Evolutionary conservation across 2,329 filamentous ascomycete genomes (phyloP).

Genomic region (Verticillium isaacii): DNA sequence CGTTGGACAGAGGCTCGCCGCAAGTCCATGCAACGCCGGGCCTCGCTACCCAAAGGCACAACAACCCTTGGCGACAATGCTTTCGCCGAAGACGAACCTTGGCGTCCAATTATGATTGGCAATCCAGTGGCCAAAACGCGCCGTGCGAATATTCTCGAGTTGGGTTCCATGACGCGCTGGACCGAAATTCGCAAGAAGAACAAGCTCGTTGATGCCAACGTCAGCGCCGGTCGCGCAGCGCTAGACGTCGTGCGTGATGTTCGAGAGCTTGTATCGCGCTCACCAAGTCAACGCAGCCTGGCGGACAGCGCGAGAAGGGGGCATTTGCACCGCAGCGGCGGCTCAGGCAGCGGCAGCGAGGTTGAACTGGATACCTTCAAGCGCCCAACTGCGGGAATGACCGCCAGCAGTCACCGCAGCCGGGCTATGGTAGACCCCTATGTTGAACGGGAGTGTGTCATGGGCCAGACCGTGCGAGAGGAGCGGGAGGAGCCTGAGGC

Average conservation of each 20-base stretch:
- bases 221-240: constrained; percentile 27
- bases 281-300: constrained; percentile 6
- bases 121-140: constrained; percentile 65
- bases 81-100: constrained; percentile 50
- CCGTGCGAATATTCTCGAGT: constrained; percentile 66
- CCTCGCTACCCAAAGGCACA: constrained; percentile 26
- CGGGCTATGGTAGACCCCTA: constrained; percentile 15
- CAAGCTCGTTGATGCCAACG: constrained; percentile 44
- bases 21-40: constrained; percentile 40
- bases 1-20: constrained; percentile 44
- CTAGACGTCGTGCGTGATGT: constrained; percentile 16
- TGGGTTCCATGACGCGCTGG: constrained; percentile 65
- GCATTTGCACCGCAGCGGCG: constrained; percentile 6
- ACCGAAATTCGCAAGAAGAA: constrained; percentile 65
- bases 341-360: constrained; percentile 10
- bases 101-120: constrained; percentile 67
- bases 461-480: constrained; percentile 31
- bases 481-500: constrained; percentile 20
- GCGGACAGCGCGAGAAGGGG: background rate
- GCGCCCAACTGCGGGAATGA: background rate
- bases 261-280: constrained; percentile 19
- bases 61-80: constrained; percentile 20
- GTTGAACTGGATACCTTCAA: constrained; percentile 22
- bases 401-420: constrained; percentile 12
- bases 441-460: constrained; percentile 28